Percentiles rank a stretch among this genome's conserved stretches.
Conservation (phyloP, 805 yeast species). For the Candida xiaguanensis region DNA sequence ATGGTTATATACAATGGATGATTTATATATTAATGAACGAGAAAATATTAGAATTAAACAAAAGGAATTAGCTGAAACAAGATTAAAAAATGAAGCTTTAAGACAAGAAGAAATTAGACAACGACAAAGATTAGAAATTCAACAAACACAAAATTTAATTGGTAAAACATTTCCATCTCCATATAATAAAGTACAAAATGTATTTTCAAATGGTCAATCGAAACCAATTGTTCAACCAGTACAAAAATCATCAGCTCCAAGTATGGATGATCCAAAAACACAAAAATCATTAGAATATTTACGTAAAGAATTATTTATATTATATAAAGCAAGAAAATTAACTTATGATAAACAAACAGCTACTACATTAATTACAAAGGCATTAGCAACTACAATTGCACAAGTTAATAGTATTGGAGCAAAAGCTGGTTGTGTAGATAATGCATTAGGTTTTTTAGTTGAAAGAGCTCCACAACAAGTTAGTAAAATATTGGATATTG, state of each 20-base stretch:
- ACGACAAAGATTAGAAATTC: slow-evolving; percentile 37
- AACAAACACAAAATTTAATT: slow-evolving; percentile 22
- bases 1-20: slow-evolving; percentile 93
- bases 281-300: slow-evolving; percentile 74
- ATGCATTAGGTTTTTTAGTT: slow-evolving; percentile 72
- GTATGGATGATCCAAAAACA: slow-evolving; percentile 9
- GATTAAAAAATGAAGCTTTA: slow-evolving; percentile 52
- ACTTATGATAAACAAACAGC: slow-evolving; percentile 78
- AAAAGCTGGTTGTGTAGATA: slow-evolving; percentile 74
- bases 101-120: slow-evolving; percentile 49
- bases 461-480: slow-evolving; percentile 80
- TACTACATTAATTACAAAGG: slow-evolving; percentile 81
- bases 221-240: slow-evolving; percentile 10
- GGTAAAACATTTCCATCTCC: slow-evolving; percentile 24
- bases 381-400: slow-evolving; percentile 89
- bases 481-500: slow-evolving; percentile 74
- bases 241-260: slow-evolving; percentile 13
- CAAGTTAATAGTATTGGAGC: slow-evolving; percentile 87
- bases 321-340: slow-evolving; percentile 69
- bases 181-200: slow-evolving; percentile 19
- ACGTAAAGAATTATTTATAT: slow-evolving; percentile 79
- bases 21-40: slow-evolving; percentile 74
- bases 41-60: slow-evolving; percentile 66
- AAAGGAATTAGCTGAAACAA: slow-evolving; percentile 60
- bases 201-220: slow-evolving; percentile 13